phyloP scores from a whole-genome alignment of 768 basidiomycete genomes.

The Mycena haematopus region DNA sequence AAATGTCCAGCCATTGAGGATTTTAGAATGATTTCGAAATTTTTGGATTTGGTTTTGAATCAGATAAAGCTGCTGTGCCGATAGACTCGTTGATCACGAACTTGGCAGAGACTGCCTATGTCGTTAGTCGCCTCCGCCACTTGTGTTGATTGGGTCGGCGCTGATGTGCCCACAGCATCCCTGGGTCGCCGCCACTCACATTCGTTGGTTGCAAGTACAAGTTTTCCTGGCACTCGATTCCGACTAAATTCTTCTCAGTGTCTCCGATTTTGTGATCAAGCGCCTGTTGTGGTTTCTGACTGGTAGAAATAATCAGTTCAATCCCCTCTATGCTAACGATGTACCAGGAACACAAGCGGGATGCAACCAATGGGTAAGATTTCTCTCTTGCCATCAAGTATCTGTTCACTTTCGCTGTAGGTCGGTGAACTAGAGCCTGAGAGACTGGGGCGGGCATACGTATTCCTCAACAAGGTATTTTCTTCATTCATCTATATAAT shows the following conservation, averaged over 20 bases:
- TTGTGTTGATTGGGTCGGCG: neutral
- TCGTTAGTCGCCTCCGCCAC: constrained; percentile 42
- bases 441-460: constrained; percentile 64
- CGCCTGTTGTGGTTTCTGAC: constrained; percentile 66
- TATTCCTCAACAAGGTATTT: constrained; percentile 64
- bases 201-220: constrained; percentile 61
- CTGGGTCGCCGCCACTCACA: constrained; percentile 60
- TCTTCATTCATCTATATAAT: neutral
- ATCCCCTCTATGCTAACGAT: constrained; percentile 41
- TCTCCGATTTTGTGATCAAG: constrained; percentile 65
- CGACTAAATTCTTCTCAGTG: constrained; percentile 31
- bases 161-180: constrained; percentile 48
- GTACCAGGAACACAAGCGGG: constrained; percentile 57
- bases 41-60: constrained; percentile 53
- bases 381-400: neutral
- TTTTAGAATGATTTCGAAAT: constrained; percentile 60
- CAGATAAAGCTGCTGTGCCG: constrained; percentile 43
- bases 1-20: neutral
- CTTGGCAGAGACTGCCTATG: constrained; percentile 59
- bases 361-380: constrained; percentile 63
- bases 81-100: constrained; percentile 63
- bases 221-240: neutral
- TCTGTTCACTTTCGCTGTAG: constrained; percentile 32
- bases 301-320: constrained; percentile 38
- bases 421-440: constrained; percentile 60